Percentiles rank a stretch among this genome's conserved stretches.
These are phyloP conservation scores for Tardiomyces blankii DNA, from an alignment of 1,139 yeast species.

Conservation along the genomic window DNA sequence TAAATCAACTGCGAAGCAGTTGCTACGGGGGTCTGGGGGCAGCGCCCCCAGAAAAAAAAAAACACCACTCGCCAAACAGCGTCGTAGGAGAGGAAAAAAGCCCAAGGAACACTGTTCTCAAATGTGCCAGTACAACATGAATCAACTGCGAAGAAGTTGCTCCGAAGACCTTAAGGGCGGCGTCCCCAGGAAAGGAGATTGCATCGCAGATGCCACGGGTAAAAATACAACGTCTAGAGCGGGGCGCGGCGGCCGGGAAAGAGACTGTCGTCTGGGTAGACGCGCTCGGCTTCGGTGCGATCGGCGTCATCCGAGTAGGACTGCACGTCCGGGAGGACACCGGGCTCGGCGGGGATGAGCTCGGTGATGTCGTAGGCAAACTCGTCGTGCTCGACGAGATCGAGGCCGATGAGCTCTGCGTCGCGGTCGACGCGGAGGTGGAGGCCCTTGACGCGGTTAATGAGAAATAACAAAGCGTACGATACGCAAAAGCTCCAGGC, in stretches of 20 bases:
- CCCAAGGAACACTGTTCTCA: too few species aligned
- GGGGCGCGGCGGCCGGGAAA: background rate
- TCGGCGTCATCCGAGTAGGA: background rate
- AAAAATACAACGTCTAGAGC: slow-evolving; percentile 1
- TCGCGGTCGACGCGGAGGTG: slow-evolving; percentile 33
- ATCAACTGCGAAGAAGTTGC: too few species aligned
- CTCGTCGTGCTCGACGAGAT: slow-evolving; percentile 44
- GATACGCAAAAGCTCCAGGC: slow-evolving; percentile 9
- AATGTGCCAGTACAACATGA: too few species aligned
- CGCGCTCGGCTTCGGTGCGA: background rate
- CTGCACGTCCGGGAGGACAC: background rate
- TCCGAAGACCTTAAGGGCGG: too few species aligned
- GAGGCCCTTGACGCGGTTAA: slow-evolving; percentile 37
- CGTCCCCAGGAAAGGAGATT: too few species aligned
- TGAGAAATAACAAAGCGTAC: slow-evolving; percentile 32
- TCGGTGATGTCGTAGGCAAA: slow-evolving; percentile 28
- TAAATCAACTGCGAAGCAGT: too few species aligned
- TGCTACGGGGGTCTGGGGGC: too few species aligned
- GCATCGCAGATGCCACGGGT: too few species aligned
- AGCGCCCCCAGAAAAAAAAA: too few species aligned
- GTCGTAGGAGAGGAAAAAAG: too few species aligned
- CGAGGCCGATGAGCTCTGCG: slow-evolving; percentile 40
- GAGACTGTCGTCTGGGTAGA: background rate
- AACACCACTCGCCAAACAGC: too few species aligned
- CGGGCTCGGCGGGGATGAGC: background rate